Evolutionary conservation across 2,329 filamentous ascomycete genomes (phyloP).

Genomic region (Pseudocercospora macadamiae): DNA sequence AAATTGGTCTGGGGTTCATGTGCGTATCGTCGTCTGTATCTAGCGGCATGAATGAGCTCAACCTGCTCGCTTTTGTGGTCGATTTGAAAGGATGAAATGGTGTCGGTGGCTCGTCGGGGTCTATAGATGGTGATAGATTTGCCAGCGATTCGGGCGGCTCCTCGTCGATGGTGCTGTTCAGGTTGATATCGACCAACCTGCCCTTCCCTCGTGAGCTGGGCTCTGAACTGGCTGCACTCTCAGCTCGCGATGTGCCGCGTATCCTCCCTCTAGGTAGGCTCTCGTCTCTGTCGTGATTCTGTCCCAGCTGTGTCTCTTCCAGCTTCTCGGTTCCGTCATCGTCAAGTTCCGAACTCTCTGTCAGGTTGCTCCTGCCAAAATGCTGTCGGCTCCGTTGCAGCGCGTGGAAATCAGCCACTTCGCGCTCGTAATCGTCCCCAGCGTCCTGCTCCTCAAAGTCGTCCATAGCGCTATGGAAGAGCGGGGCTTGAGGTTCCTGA

Average conservation of each 20-base stretch:
- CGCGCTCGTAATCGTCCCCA: conserved; percentile 60
- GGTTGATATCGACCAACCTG: conserved; percentile 80
- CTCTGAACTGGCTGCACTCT: conserved; percentile 46
- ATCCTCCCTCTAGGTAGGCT: conserved; percentile 43
- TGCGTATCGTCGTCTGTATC: conserved; percentile 57
- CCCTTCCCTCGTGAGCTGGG: conserved; percentile 62
- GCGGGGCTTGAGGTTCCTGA: conserved; percentile 70
- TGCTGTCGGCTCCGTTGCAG: conserved; percentile 87
- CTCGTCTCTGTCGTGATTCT: conserved; percentile 43
- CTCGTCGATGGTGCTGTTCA: conserved; percentile 66
- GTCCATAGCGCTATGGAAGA: conserved; percentile 92
- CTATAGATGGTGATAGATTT: conserved; percentile 42
- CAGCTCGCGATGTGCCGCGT: conserved; percentile 42
- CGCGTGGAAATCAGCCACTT: conserved; percentile 92
- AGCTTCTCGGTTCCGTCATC: conserved; percentile 57
- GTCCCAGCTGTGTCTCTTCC: conserved; percentile 43
- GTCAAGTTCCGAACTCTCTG: conserved; percentile 83
- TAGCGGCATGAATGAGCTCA: conserved; percentile 51
- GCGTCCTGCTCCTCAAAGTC: conserved; percentile 93
- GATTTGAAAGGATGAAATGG: conserved; percentile 61
- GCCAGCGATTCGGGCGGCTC: conserved; percentile 42
- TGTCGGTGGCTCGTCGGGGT: conserved; percentile 50
- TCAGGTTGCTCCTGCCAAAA: conserved; percentile 80
- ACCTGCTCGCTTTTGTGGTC: conserved; percentile 40
- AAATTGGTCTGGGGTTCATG: conserved; percentile 50